A percentile compares a stretch with the other conserved stretches of the same genome.
Evolutionary conservation across 805 yeast species (phyloP).

Genomic region (Lachancea cidri): DNA sequence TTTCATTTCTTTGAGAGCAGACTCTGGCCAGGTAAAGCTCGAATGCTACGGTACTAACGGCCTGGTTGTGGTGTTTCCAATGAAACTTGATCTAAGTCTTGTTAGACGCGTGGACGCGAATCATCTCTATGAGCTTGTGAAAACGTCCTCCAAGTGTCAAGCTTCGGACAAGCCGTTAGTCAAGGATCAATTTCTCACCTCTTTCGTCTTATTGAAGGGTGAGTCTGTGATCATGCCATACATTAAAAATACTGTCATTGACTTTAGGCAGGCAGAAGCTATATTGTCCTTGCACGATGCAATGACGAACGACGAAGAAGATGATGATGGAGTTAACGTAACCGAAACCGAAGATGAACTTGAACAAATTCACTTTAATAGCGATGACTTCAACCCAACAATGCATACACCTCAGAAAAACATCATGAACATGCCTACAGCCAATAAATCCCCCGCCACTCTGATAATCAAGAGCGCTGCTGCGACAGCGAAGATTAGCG

Average conservation of each 20-base stretch:
- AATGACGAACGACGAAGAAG: conserved; percentile 39
- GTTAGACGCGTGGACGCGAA: conserved; percentile 15
- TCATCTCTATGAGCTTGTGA: conserved; percentile 22
- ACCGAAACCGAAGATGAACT: conserved; percentile 38
- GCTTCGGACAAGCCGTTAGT: conserved; percentile 17
- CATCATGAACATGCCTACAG: conserved; percentile 4
- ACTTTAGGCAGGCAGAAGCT: conserved; percentile 53
- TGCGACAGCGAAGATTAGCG: conserved; percentile 2
- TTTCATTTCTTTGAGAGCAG: conserved; percentile 36
- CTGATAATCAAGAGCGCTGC: not conserved
- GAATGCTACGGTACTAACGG: conserved; percentile 85
- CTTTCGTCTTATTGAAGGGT: conserved; percentile 43
- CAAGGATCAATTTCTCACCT: conserved; percentile 17
- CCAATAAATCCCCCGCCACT: not conserved
- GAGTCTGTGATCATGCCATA: conserved; percentile 66
- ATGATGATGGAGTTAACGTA: conserved; percentile 35
- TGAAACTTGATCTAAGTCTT: conserved; percentile 33
- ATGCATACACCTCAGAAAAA: conserved; percentile 17
- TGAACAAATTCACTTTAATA: conserved; percentile 20
- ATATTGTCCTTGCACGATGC: conserved; percentile 50
- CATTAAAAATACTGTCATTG: conserved; percentile 55
- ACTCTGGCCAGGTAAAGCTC: conserved; percentile 42
- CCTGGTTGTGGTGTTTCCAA: conserved; percentile 59
- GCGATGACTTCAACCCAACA: conserved; percentile 17
- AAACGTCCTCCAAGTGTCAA: conserved; percentile 6